These are phyloP conservation scores for Phytopythium delawarense DNA, from an alignment of 352 stramenopile species.

Conservation along the genomic window DNA sequence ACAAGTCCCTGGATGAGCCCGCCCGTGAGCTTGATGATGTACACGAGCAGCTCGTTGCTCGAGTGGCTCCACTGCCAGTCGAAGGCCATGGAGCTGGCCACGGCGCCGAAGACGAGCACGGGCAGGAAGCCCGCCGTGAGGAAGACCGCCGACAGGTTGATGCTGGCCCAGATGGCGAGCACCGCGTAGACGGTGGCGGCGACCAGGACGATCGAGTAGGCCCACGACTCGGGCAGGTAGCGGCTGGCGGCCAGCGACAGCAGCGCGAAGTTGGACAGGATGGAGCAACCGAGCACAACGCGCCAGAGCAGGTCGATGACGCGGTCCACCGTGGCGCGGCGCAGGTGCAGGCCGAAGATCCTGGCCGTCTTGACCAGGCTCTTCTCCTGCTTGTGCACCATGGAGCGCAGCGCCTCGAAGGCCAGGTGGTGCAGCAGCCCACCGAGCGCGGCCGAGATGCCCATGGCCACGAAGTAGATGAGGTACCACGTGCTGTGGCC, in stretches of 20 bases:
- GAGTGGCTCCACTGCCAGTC: constrained; percentile 78
- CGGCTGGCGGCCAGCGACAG: constrained; percentile 71
- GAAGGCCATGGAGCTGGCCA: constrained; percentile 72
- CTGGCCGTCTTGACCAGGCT: constrained; percentile 54
- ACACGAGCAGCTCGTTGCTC: constrained; percentile 80
- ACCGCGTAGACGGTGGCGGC: constrained; percentile 62
- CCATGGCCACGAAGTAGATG: constrained; percentile 85
- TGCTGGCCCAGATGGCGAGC: constrained; percentile 71
- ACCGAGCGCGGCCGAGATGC: constrained; percentile 71
- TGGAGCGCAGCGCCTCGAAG: constrained; percentile 67
- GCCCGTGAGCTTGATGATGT: constrained; percentile 71
- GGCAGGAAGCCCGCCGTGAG: constrained; percentile 80
- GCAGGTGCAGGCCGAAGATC: constrained; percentile 73
- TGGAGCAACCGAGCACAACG: constrained; percentile 76
- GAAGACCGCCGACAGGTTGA: constrained; percentile 83
- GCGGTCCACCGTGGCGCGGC: constrained; percentile 62
- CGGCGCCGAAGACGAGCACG: constrained; percentile 74
- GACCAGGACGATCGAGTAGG: constrained; percentile 67
- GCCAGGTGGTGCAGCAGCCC: constrained; percentile 79
- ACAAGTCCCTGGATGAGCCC: constrained; percentile 80
- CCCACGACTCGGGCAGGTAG: constrained; percentile 71
- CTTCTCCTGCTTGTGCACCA: constrained; percentile 72
- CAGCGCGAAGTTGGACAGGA: constrained; percentile 84
- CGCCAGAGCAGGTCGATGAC: constrained; percentile 78
- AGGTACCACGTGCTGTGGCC: constrained; percentile 66